Conservation (phyloP, 257 asterid genomes). For the Thymus mandschuricus region DNA sequence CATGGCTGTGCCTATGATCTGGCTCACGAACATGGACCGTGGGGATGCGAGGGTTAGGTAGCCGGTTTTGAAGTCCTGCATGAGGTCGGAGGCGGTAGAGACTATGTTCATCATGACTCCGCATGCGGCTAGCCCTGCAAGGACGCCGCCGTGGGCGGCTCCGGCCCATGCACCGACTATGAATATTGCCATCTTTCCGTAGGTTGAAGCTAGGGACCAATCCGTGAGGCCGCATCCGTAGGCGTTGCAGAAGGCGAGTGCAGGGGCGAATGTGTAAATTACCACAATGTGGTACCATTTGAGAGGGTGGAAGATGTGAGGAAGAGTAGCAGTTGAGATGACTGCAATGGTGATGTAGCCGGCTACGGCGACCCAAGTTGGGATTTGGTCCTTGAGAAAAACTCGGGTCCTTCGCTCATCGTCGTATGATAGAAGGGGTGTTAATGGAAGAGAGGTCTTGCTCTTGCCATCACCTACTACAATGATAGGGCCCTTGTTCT, state of each 20-base stretch:
- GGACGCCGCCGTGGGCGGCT: constrained; percentile 76
- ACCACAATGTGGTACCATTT: constrained; percentile 74
- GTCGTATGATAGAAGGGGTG: constrained; percentile 55
- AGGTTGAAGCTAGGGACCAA: constrained; percentile 73
- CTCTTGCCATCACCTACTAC: constrained; percentile 23
- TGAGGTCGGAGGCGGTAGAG: constrained; percentile 89
- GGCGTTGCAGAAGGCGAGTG: constrained; percentile 77
- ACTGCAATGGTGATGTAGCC: constrained; percentile 64
- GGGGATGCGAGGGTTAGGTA: constrained; percentile 89
- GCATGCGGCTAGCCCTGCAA: constrained; percentile 91
- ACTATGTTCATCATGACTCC: constrained; percentile 98
- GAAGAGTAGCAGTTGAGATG: constrained; percentile 60
- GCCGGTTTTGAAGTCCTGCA: constrained; percentile 87
- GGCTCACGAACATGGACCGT: constrained; percentile 87
- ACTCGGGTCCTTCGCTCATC: constrained; percentile 68
- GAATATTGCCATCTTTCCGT: constrained; percentile 88
- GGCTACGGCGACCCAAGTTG: constrained; percentile 65
- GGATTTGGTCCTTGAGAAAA: constrained; percentile 86
- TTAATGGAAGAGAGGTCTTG: background rate
- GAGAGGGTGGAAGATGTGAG: constrained; percentile 75
- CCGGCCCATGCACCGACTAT: constrained; percentile 93
- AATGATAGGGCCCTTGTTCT: constrained; percentile 45
- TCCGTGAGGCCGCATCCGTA: constrained; percentile 68
- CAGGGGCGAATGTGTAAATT: constrained; percentile 73
- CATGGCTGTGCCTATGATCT: constrained; percentile 86